A percentile compares a stretch with the other conserved stretches of the same genome.
phyloP scores from a whole-genome alignment of 2,329 filamentous ascomycete genomes.

The Tolypocladium pustulatum region DNA sequence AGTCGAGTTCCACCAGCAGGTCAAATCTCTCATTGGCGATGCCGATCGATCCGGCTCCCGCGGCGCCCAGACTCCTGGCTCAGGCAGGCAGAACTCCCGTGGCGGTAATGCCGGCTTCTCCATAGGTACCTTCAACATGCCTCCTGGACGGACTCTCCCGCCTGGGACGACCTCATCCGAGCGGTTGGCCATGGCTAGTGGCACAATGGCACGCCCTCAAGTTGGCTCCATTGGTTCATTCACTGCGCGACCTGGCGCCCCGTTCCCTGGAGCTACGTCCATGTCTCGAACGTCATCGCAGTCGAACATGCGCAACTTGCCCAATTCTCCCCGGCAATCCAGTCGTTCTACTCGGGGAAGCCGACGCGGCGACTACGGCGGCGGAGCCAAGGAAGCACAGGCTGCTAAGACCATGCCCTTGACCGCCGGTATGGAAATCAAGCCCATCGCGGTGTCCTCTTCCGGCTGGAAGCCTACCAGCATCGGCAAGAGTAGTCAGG shows the following conservation, averaged over 20 bases:
- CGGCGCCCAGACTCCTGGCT: conserved; percentile 42
- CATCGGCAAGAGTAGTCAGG: conserved; percentile 34
- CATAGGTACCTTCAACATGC: conserved; percentile 62
- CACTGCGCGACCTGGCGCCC: conserved; percentile 34
- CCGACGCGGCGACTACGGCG: conserved; percentile 45
- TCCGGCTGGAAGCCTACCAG: conserved; percentile 85
- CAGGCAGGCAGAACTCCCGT: conserved; percentile 40
- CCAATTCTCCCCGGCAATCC: conserved; percentile 61
- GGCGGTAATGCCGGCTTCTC: conserved; percentile 37
- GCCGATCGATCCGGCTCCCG: conserved; percentile 49
- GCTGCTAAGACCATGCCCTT: conserved; percentile 84
- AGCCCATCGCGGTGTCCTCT: conserved; percentile 62
- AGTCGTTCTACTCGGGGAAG: conserved; percentile 55
- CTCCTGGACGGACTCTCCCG: conserved; percentile 48
- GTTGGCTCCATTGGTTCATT: conserved; percentile 32
- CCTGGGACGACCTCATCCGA: conserved; percentile 68
- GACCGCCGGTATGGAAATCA: conserved; percentile 71
- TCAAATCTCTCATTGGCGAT: conserved; percentile 81
- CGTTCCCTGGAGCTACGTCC: conserved; percentile 49
- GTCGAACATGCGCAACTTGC: conserved; percentile 49
- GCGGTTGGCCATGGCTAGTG: conserved; percentile 57
- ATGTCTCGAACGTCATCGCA: conserved; percentile 58
- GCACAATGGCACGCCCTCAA: conserved; percentile 33
- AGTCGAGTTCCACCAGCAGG: conserved; percentile 80
- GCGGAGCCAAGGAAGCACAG: conserved; percentile 49